Evolutionary conservation across 768 basidiomycete genomes (phyloP).

Genomic region (Termitomyces heimii): DNA sequence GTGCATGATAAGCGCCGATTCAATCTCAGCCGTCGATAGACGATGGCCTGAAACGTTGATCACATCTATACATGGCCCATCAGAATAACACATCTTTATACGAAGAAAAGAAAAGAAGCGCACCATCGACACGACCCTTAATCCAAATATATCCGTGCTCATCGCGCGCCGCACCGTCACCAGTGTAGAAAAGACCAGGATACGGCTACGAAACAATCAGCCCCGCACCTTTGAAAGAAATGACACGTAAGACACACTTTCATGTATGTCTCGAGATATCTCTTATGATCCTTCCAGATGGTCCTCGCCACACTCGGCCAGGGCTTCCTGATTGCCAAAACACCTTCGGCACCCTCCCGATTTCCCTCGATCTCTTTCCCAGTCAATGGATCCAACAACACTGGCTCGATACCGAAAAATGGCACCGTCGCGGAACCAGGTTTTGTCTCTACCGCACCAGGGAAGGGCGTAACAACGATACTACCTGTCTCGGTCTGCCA

Average conservation of each 20-base stretch:
- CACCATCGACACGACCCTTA: constrained; percentile 91
- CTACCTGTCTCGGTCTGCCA: constrained; percentile 99
- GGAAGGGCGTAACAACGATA: constrained; percentile 92
- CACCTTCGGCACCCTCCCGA: constrained; percentile 86
- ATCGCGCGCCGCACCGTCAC: constrained; percentile 93
- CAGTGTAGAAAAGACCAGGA: constrained; percentile 93
- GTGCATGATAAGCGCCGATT: constrained; percentile 93
- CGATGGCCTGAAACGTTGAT: constrained; percentile 99
- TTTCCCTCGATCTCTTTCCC: constrained; percentile 76
- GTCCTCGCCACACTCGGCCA: constrained; percentile 97
- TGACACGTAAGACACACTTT: constrained; percentile 21
- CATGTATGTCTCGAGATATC: constrained; percentile 55
- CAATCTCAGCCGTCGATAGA: constrained; percentile 95
- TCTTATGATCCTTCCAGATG: constrained; percentile 87
- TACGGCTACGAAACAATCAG: constrained; percentile 44
- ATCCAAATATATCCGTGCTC: constrained; percentile 99
- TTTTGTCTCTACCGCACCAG: constrained; percentile 93
- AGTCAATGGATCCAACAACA: constrained; percentile 77
- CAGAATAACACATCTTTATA: background rate
- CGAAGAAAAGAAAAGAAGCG: constrained; percentile 16
- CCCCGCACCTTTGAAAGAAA: background rate
- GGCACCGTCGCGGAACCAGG: constrained; percentile 96
- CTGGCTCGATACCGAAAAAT: constrained; percentile 93
- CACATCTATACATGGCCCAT: constrained; percentile 52
- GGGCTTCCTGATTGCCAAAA: constrained; percentile 76